These are phyloP conservation scores for Physcomitrellopsis africana DNA, from an alignment of 225 moss, liverwort and hornwort species.

Conservation along the genomic window DNA sequence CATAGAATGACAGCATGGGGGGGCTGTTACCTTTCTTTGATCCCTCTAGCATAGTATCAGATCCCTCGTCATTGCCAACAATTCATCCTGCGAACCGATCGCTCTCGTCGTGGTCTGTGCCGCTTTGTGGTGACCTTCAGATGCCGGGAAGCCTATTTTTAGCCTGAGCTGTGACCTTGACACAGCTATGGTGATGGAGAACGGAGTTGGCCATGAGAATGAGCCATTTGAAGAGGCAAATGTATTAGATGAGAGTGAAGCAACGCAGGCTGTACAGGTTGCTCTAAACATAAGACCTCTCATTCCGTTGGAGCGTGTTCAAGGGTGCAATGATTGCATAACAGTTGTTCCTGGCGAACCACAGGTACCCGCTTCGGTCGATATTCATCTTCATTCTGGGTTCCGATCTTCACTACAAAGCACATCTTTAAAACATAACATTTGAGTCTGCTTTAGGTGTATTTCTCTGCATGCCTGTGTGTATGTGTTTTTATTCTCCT, in stretches of 20 bases:
- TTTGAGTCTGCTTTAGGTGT: no score
- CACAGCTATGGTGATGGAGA: conserved; percentile 49
- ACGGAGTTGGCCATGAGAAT: conserved; percentile 29
- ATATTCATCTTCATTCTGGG: neutral
- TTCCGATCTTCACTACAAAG: neutral
- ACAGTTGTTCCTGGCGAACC: conserved; percentile 69
- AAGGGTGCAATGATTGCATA: conserved; percentile 84
- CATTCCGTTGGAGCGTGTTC: conserved; percentile 77
- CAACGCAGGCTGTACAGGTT: conserved; percentile 78
- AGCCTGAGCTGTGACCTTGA: conserved; percentile 31
- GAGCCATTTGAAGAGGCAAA: conserved; percentile 36
- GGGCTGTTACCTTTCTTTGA: conserved; percentile 19
- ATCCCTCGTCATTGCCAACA: conserved; percentile 11
- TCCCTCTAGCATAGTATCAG: conserved; percentile 9
- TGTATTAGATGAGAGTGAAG: conserved; percentile 54
- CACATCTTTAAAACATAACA: no score
- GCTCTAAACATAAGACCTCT: conserved; percentile 76
- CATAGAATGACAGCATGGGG: conserved; percentile 31
- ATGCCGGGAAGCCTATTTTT: conserved; percentile 14
- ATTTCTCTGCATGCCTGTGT: no score
- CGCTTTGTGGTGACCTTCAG: conserved; percentile 14
- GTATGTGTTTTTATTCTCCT: neutral
- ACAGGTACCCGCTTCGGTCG: conserved; percentile 49
- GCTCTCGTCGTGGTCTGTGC: conserved; percentile 25
- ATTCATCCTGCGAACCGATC: conserved; percentile 14